These are phyloP conservation scores for Suillus subalutaceus DNA, from an alignment of 768 basidiomycete genomes.

Conservation along the genomic window DNA sequence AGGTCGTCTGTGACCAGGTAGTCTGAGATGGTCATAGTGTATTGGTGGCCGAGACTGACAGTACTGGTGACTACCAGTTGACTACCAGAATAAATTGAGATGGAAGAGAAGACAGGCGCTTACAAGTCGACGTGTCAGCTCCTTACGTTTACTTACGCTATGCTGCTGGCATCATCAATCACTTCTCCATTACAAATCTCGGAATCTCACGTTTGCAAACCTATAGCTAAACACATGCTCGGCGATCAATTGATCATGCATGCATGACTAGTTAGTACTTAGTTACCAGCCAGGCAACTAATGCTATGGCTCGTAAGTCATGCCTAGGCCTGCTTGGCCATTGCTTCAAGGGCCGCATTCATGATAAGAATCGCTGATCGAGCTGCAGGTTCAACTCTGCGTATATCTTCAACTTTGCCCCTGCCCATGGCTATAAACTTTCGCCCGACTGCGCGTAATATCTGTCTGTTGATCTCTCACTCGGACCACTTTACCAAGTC, in stretches of 20 bases:
- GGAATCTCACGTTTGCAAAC: not conserved
- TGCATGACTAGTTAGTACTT: not conserved
- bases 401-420: not conserved
- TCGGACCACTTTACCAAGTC: too few relatives aligned
- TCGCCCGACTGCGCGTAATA: not conserved
- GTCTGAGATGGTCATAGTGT: slow-evolving; percentile 48
- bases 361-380: not conserved
- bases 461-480: not conserved
- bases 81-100: not conserved
- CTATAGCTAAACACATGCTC: not conserved
- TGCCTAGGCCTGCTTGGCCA: too few relatives aligned
- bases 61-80: slow-evolving; percentile 2
- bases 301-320: not conserved
- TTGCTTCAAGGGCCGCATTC: not conserved
- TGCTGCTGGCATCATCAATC: not conserved
- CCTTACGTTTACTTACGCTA: not conserved
- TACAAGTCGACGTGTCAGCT: not conserved
- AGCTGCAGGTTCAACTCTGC: not conserved
- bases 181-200: not conserved
- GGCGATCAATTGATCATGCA: not conserved
- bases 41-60: slow-evolving; percentile 15
- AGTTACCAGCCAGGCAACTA: not conserved
- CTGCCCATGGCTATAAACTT: not conserved
- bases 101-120: not conserved
- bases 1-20: slow-evolving; percentile 78